Conservation (phyloP, 371 early-diverging fungal genomes). For the Pancytospora philotis region DNA sequence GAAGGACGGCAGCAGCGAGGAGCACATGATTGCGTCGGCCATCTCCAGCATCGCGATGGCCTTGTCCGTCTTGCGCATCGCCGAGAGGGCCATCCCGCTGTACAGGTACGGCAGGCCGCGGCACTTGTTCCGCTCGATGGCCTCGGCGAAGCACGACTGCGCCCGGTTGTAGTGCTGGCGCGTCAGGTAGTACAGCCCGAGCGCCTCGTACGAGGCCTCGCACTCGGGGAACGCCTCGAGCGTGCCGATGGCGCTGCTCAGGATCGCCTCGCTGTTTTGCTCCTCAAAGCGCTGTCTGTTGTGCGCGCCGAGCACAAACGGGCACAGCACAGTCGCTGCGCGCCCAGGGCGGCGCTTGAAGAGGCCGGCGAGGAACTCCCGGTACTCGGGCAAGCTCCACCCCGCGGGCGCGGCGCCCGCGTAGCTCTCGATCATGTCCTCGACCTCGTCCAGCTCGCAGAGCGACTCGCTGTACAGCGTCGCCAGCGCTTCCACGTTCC, state of each 20-base stretch:
- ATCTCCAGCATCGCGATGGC: conserved; percentile 29
- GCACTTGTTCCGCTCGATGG: conserved; percentile 18
- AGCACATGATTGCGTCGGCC: conserved; percentile 27
- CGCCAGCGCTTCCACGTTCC: conserved; percentile 1
- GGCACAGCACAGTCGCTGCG: not conserved
- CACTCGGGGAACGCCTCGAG: conserved; percentile 2
- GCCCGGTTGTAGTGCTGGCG: conserved; percentile 36
- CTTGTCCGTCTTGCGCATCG: conserved; percentile 36
- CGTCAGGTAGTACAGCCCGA: conserved; percentile 40
- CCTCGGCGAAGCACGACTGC: conserved; percentile 27
- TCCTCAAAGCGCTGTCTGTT: not conserved
- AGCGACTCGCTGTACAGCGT: conserved; percentile 8
- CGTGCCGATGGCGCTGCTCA: not conserved
- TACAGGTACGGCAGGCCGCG: conserved; percentile 27
- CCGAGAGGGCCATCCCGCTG: conserved; percentile 38
- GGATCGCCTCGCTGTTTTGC: not conserved
- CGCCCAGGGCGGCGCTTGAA: not conserved
- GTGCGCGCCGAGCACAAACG: not conserved
- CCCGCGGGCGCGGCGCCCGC: not conserved
- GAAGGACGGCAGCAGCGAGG: conserved; percentile 30
- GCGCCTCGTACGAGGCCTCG: conserved; percentile 18
- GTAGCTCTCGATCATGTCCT: not conserved
- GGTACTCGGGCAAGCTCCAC: not conserved
- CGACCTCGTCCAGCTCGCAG: not conserved
- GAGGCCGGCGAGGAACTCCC: not conserved